Conservation (phyloP, 306 rosid species). For the Cucumis sativus region DNA sequence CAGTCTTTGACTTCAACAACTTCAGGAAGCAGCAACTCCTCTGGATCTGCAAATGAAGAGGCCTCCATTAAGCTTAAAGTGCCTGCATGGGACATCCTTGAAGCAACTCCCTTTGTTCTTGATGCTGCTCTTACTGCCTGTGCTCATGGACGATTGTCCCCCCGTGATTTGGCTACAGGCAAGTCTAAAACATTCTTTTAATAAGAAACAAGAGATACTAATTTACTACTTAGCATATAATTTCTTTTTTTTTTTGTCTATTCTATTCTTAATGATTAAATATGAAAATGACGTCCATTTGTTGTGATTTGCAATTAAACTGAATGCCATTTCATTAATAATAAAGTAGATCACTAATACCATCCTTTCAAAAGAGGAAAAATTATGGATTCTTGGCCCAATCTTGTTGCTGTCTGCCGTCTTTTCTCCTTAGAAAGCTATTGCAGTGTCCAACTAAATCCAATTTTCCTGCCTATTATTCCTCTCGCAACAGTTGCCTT, state of each 20-base stretch:
- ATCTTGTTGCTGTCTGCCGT: too few species aligned
- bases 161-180: conserved; percentile 92
- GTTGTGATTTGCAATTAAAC: neutral
- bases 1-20: conserved; percentile 46
- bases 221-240: neutral
- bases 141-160: conserved; percentile 74
- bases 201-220: neutral
- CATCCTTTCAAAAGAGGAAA: too few species aligned
- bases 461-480: too few species aligned
- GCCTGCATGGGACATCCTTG: conserved; percentile 93
- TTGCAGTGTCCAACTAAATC: too few species aligned
- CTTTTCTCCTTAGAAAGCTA: too few species aligned
- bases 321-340: neutral
- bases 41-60: conserved; percentile 48
- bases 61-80: conserved; percentile 56
- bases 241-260: neutral
- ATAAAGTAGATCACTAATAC: neutral
- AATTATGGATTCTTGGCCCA: too few species aligned
- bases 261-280: neutral
- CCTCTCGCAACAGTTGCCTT: too few species aligned
- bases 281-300: neutral
- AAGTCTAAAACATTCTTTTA: neutral
- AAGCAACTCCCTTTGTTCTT: conserved; percentile 88
- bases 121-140: conserved; percentile 88
- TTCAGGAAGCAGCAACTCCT: conserved; percentile 52